Evolutionary conservation across 1,284 basidiomycete species (phyloP), one percentile per base, ranked within the genome.

Genomic region (Lignosus rhinocerotis): DNA sequence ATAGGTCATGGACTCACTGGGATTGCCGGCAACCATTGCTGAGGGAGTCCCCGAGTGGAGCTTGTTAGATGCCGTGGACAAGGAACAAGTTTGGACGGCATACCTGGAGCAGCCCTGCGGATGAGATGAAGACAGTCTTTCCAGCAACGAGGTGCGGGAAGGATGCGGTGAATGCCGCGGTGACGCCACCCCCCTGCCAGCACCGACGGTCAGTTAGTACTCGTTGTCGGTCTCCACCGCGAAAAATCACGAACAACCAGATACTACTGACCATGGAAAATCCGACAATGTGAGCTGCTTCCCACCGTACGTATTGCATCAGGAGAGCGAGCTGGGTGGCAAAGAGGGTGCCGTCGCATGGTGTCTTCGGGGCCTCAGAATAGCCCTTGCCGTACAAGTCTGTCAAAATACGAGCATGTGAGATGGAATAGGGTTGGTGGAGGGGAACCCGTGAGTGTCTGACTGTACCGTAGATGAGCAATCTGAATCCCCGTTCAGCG

Each of bases 331-430:
- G 84, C 67, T 92, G 89, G 0, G 82, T 84, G 0, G 83, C 82
- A 69, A 88, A 88, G 4, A 92, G 73, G 2, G 76, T 74, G 1
- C 80, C 73, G 60, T 87, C 78, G 66, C 88, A 88, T 2, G 76
- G 77, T 3, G 78, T 79, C 34, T 83, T 76, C 0, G 88, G 89
- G 1, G 88, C 88, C 62, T 90, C 88, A 0, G 87, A 88, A 70
- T 92, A 93, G 6, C 90, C 90, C 49, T 90, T 81, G 16, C 90
- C 90, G 61, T 90, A 91, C 19, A 92, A 74, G 73, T 93, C 90
- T 90, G 62, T 12, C 36, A 39, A 14, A 39, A 12, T 12, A 39
- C 14, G 36, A n/a, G 36, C 36, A 14, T 16, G 17, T 21, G 10
- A 49, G 33, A 5, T 21, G 10, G 14, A 5, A 4, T 12, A 34